Conservation (phyloP, 2,329 filamentous ascomycete species). For the Byssothecium circinans region DNA sequence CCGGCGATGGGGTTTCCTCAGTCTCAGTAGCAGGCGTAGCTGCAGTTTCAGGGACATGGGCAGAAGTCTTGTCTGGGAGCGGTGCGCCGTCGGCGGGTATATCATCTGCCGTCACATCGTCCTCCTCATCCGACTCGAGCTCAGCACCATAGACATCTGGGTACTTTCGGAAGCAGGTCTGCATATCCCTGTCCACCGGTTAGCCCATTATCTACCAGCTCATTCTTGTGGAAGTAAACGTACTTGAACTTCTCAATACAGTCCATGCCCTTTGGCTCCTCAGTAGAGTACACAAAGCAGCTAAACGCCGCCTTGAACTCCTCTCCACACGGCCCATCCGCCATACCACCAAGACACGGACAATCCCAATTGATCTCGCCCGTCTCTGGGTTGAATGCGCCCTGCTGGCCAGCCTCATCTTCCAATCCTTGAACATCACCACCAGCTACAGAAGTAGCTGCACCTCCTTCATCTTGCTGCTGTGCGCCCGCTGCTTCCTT, state of each 20-base stretch:
- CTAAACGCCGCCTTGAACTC: conserved; percentile 95
- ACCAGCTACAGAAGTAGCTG: conserved; percentile 22
- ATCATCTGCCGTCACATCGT: conserved; percentile 44
- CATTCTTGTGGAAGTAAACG: conserved; percentile 38
- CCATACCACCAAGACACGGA: conserved; percentile 96
- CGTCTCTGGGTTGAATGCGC: conserved; percentile 96
- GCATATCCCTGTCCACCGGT: conserved; percentile 72
- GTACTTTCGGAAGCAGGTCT: conserved; percentile 91
- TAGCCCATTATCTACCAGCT: conserved; percentile 2
- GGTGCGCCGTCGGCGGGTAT: conserved; percentile 5
- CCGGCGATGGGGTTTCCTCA: neutral
- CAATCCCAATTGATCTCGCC: conserved; percentile 99
- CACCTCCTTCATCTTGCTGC: conserved; percentile 11
- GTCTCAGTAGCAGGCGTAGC: conserved; percentile 2
- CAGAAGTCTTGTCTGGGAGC: neutral
- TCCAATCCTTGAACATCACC: conserved; percentile 63
- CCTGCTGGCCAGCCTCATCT: conserved; percentile 81
- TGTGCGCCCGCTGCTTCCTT: conserved; percentile 10
- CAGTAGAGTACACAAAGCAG: conserved; percentile 94
- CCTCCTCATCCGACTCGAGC: conserved; percentile 74
- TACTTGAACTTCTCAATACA: conserved; percentile 98
- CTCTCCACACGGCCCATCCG: conserved; percentile 89
- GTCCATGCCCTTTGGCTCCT: conserved; percentile 96
- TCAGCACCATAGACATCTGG: conserved; percentile 93
- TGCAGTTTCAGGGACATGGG: neutral